Base-by-base conservation (phyloP, 345 rosid species). In the Carallia pectinifolia region DNA sequence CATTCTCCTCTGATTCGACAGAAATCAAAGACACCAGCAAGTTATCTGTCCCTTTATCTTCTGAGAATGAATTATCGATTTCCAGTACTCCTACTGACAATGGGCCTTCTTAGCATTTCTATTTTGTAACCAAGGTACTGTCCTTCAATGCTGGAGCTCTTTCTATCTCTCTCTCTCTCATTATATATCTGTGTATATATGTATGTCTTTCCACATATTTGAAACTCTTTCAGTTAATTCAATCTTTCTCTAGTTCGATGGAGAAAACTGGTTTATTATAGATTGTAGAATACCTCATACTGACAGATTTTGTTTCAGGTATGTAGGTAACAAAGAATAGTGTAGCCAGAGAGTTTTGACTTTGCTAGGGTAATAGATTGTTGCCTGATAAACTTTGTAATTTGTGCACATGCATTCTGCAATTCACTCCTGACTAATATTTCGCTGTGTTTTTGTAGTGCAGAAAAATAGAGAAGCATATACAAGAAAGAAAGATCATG, bases 401-500 rank as follows among this genome's bases (percentile, higher is more conserved):
- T 40, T 40, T 44, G 50, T 44, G 17, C 50, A 44, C 4, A 44
- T 44, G 16, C 17, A 44, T 44, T 0, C 50, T 44, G 50, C 50
- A 61, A 58, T 55, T 72, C 48, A 44, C 2, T 62, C 58, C 38
- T 64, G 19, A 71, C 31, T 27, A 27, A 44, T 74, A 5, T 48
- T 56, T 70, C 53, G 63, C 58, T 52, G 17, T 56, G 36, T 53
- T 58, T 23, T 23, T 4, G 74, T 10, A 7, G 36, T 81, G 90
- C 91, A 89, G 96, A 85, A 84, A 83, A 81, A 82, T 86, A 84
- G 83, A 79, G 88, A 84, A 81, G 88, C 87, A 81, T 77, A 79
- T 77, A 79, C 77, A 81, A 66, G 73, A 87, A 78, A 74, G 86
- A 66, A 78, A 81, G 83, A 66, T 71, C 85, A 68, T 67, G 77